These are phyloP conservation scores for Trichosporon ovoides DNA, from an alignment of 1,284 basidiomycete species.

Conservation along the genomic window DNA sequence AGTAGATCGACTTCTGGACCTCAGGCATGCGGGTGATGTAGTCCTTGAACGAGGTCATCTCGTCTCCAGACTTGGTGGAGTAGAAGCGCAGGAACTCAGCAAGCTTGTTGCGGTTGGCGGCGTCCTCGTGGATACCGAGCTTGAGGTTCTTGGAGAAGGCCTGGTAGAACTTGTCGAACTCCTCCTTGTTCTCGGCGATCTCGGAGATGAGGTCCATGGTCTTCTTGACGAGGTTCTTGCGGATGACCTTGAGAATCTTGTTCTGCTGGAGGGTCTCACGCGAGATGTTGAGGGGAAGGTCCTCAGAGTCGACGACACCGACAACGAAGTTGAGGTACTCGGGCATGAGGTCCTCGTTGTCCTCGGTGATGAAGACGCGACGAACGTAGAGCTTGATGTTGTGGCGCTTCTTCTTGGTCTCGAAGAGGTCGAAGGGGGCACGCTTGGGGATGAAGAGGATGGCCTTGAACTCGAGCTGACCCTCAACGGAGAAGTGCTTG, in stretches of 20 bases:
- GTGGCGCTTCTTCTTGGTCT: slow-evolving; percentile 99
- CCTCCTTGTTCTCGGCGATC: slow-evolving; percentile 99
- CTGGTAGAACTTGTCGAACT: slow-evolving; percentile 92
- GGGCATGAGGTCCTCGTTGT: slow-evolving; percentile 99
- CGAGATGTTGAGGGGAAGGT: slow-evolving; percentile 98
- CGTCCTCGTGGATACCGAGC: slow-evolving; percentile 99
- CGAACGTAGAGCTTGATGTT: slow-evolving; percentile 99
- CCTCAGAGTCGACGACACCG: slow-evolving; percentile 99
- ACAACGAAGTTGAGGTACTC: slow-evolving; percentile 99
- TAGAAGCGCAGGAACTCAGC: slow-evolving; percentile 99
- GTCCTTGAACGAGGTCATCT: slow-evolving; percentile 93
- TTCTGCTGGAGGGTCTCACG: slow-evolving; percentile 99
- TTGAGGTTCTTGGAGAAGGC: slow-evolving; percentile 96
- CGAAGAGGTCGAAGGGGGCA: slow-evolving; percentile 98
- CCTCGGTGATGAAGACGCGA: slow-evolving; percentile 99
- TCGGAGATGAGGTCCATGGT: slow-evolving; percentile 90
- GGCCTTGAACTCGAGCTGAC: slow-evolving; percentile 99
- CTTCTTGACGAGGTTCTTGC: slow-evolving; percentile 97
- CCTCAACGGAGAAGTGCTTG: slow-evolving; percentile 99
- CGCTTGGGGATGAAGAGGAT: slow-evolving; percentile 96
- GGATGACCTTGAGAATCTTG: slow-evolving; percentile 88
- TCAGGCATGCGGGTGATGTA: slow-evolving; percentile 99
- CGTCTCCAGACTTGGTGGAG: slow-evolving; percentile 92
- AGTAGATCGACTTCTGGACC: slow-evolving; percentile 98
- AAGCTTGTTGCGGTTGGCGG: slow-evolving; percentile 98